Evolutionary conservation across 345 rosid genomes (phyloP), one percentile per base, ranked within the genome.

Genomic region (Arabidopsis suecica): DNA sequence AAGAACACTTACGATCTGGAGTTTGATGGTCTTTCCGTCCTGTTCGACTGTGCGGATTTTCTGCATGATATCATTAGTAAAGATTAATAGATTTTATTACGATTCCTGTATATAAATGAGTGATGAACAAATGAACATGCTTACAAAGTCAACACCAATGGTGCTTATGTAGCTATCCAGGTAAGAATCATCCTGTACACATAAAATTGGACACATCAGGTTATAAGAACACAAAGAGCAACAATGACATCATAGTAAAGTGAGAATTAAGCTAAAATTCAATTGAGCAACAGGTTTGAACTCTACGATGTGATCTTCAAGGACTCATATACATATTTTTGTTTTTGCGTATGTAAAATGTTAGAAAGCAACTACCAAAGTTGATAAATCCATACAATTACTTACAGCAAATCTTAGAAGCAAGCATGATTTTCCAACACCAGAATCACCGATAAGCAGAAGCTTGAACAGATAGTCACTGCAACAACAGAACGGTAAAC

Each of bases 1-100:
- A 18, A 45, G 3, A 69, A 67, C 12, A 77, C 84, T 77, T 74
- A 86, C 88, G 65, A 86, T 84, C 73, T 84, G 90, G 62, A 84
- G 90, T 60, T 84, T 83, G 55, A 83, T 82, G 18, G 90, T 86
- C 80, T 86, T 86, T 61, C 90, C 90, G 25, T 86, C 88, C 50
- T 84, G 90, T 68, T 86, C 88, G 9, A 84, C 90, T 0, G 90
- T 86, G 48, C 90, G 88, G 56, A 86, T 86, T 86, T 86, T 84
- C 90, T 83, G 80, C 40, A 69, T 12, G 22, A 78, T 58, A 71
- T 33, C 54, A 73, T 11, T 3, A 63, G 45, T 50, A 32, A 61
- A 63, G 6, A 36, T 74, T 1, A 74, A 9, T 40, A 57, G 34
- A 6, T 30, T 11, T 13, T 7, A 2, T 10, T 4, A 0, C 7